Base-by-base conservation (phyloP, 2,329 filamentous ascomycete genomes). In the Aspergillus candidus region DNA sequence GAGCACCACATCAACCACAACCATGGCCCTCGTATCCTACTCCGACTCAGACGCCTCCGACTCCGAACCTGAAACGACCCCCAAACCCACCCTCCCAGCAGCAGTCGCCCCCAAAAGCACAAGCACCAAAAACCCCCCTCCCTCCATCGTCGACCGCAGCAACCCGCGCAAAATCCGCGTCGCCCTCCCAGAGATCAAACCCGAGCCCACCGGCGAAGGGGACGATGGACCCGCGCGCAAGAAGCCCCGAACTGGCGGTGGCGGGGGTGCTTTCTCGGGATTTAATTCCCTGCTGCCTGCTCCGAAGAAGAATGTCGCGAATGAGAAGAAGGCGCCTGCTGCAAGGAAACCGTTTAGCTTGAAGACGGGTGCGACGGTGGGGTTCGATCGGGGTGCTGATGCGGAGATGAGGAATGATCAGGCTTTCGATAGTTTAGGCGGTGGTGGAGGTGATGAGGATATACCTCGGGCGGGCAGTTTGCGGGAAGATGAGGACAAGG, bases 261-360 rank as follows among this genome's bases (percentile, higher is more conserved):
- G 82, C 18, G 76, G 74, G n/a, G 80, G 82, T 22, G 76, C 78
- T 4, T 90, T 94, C 57, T 78, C 85, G 40, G 86, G 83, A 2
- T 93, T 96, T 72, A 93, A 91, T 62, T 83, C 88, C 2, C 81
- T 95, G 54, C 75, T 97, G 14, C 91, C 91, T 3, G 76, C 90
- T 18, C 90, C 91, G 4, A 97, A 95, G 61, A 73, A 75, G 47
- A 52, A 56, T 46, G 44, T 50, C 32, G 43, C 52, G 14, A 52
- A 56, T 13, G 58, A 59, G 54, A 60, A 63, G 49, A 55, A 66
- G 56, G 33, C 56, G 55, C 51, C 64, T 51, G 48, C 72, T 59
- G 61, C 77, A 55, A 66, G 75, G 40, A 74, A 77, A 30, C 78
- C 82, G 2, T 73, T 94, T 40, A 86, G 79, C 57, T 63, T 96